Conservation (phyloP, 345 rosid species). For the Eutrema heterophyllum region DNA sequence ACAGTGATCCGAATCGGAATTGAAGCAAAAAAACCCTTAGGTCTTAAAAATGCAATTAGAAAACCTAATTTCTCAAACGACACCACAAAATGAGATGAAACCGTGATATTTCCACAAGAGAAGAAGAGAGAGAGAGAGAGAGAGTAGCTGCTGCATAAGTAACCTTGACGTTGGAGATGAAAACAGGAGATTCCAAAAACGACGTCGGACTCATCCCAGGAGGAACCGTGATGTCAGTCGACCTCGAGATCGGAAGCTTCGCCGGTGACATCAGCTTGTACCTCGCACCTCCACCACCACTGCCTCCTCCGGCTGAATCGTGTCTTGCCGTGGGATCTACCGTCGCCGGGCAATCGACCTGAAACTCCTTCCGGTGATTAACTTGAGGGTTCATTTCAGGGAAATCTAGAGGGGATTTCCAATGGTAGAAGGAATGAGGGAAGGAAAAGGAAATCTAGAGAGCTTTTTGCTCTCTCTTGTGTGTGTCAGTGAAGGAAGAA, state of each 20-base stretch:
- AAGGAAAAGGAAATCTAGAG: neutral
- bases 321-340: constrained; percentile 29
- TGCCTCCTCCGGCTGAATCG: constrained; percentile 5
- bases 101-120: neutral
- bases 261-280: constrained; percentile 97
- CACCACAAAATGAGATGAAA: neutral
- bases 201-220: constrained; percentile 92
- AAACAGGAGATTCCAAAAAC: constrained; percentile 90
- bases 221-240: constrained; percentile 66
- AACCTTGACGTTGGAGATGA: constrained; percentile 89
- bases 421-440: neutral
- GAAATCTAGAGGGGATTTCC: neutral
- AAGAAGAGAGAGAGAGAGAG: neutral
- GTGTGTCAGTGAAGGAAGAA: constrained; percentile 23
- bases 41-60: neutral
- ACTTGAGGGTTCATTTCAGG: constrained; percentile 34
- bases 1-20: constrained; percentile 15
- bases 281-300: constrained; percentile 56
- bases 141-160: neutral
- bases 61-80: constrained; percentile 23
- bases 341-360: constrained; percentile 21
- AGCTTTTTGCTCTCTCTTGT: neutral
- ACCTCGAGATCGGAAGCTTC: constrained; percentile 96
- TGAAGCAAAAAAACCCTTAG: neutral
- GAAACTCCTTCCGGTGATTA: constrained; percentile 19